Conservation (phyloP, 129 eudicot species). For the Lactuca saligna region DNA sequence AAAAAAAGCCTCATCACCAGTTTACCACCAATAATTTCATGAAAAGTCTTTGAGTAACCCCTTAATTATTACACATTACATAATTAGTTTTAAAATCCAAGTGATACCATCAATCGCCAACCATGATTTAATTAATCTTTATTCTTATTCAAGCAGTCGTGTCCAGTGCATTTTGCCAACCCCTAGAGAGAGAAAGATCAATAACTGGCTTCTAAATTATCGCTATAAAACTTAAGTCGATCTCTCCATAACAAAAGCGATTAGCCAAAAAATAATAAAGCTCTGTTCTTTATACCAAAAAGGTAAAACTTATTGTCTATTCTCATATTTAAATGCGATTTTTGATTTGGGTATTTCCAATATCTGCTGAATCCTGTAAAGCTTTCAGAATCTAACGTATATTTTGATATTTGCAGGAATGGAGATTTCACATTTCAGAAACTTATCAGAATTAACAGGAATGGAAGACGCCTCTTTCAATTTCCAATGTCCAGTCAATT, state of each 20-base stretch:
- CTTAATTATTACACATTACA: slow-evolving; percentile 14
- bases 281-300: slow-evolving; percentile 25
- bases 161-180: slow-evolving; percentile 59
- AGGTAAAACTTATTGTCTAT: slow-evolving; percentile 27
- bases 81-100: slow-evolving; percentile 6
- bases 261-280: slow-evolving; percentile 14
- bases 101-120: slow-evolving; percentile 33
- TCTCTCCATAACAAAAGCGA: slow-evolving; percentile 15
- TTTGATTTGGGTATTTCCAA: slow-evolving; percentile 6
- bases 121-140: slow-evolving; percentile 17
- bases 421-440: slow-evolving; percentile 56
- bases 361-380: neutral
- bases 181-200: slow-evolving; percentile 36
- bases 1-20: slow-evolving; percentile 14
- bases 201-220: slow-evolving; percentile 18
- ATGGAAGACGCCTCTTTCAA: slow-evolving; percentile 52
- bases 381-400: slow-evolving; percentile 1
- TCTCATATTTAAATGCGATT: slow-evolving; percentile 6
- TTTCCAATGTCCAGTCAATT: slow-evolving; percentile 49
- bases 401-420: slow-evolving; percentile 34
- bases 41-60: neutral
- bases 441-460: slow-evolving; percentile 54
- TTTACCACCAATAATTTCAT: slow-evolving; percentile 21
- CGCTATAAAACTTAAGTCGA: slow-evolving; percentile 36
- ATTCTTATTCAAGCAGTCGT: slow-evolving; percentile 33